Evolutionary conservation across 805 yeast species (phyloP).

Genomic region (Candida ipomoeae): DNA sequence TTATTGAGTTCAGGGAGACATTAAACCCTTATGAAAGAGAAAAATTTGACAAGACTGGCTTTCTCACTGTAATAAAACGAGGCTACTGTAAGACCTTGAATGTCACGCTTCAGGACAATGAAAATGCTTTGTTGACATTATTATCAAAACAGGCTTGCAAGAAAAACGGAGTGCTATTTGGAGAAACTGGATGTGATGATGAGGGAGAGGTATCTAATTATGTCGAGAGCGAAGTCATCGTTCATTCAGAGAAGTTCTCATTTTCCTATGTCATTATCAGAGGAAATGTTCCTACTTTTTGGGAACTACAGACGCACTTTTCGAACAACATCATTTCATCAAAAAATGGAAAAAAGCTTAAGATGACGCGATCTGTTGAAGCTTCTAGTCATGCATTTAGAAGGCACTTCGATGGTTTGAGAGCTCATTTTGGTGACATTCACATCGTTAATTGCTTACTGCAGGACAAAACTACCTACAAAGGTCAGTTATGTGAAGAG

Average conservation of each 20-base stretch:
- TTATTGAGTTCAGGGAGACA: constrained; percentile 44
- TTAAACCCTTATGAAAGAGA: constrained; percentile 37
- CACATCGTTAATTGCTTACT: constrained; percentile 49
- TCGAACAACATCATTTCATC: constrained; percentile 31
- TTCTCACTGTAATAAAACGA: constrained; percentile 44
- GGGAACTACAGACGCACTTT: constrained; percentile 48
- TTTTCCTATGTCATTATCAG: constrained; percentile 44
- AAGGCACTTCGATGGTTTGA: constrained; percentile 46
- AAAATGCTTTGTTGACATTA: constrained; percentile 42
- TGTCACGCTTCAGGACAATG: constrained; percentile 24
- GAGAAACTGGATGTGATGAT: constrained; percentile 57
- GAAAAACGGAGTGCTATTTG: constrained; percentile 48
- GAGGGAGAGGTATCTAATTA: constrained; percentile 50
- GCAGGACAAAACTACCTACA: constrained; percentile 35
- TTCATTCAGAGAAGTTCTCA: constrained; percentile 39
- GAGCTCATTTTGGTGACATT: constrained; percentile 47
- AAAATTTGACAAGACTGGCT: constrained; percentile 44
- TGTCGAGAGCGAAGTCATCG: constrained; percentile 49
- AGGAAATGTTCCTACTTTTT: constrained; percentile 54
- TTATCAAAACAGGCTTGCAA: constrained; percentile 50
- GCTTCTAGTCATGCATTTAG: constrained; percentile 50
- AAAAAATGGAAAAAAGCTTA: constrained; percentile 36
- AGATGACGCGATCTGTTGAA: constrained; percentile 49
- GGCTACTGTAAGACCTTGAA: constrained; percentile 50
- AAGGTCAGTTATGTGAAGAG: constrained; percentile 42